Percentiles rank a stretch among this genome's conserved stretches.
These are phyloP conservation scores for Hypomontagnella submonticulosa DNA, from an alignment of 495 filamentous ascomycete genomes.

Conservation along the genomic window DNA sequence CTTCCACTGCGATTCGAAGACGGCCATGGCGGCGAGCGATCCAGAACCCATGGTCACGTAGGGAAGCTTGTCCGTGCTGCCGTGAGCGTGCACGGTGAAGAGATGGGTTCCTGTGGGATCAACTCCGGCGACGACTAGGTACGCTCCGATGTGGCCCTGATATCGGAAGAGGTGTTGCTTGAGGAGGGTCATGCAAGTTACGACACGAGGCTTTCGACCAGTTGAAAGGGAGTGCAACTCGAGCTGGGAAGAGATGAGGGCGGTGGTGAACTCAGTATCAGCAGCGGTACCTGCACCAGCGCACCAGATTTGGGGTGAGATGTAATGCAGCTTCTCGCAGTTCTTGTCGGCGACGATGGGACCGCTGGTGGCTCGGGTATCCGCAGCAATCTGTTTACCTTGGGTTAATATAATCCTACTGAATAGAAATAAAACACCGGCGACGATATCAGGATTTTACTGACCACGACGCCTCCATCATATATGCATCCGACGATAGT, in stretches of 20 bases:
- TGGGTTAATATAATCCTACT: slow-evolving; percentile 13
- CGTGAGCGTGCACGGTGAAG: slow-evolving; percentile 98
- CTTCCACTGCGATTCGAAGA: slow-evolving; percentile 98
- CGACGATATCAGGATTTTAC: slow-evolving; percentile 41
- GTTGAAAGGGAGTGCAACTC: slow-evolving; percentile 96
- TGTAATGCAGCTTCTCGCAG: slow-evolving; percentile 99
- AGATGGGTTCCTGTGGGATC: slow-evolving; percentile 96
- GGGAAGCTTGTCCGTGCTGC: slow-evolving; percentile 97
- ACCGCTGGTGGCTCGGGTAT: slow-evolving; percentile 96
- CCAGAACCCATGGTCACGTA: slow-evolving; percentile 99
- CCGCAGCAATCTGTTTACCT: slow-evolving; percentile 82
- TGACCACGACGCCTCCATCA: slow-evolving; percentile 93
- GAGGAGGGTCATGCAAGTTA: slow-evolving; percentile 99
- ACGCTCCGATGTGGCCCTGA: slow-evolving; percentile 97
- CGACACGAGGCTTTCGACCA: slow-evolving; percentile 94
- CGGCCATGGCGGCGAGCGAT: slow-evolving; percentile 94
- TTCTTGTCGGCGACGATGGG: slow-evolving; percentile 99
- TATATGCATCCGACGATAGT: slow-evolving; percentile 99
- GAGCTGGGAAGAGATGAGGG: slow-evolving; percentile 97
- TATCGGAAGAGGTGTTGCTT: slow-evolving; percentile 99
- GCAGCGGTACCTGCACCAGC: slow-evolving; percentile 97
- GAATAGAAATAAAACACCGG: background rate
- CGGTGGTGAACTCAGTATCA: slow-evolving; percentile 99
- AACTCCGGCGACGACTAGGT: slow-evolving; percentile 96
- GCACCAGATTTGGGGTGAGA: slow-evolving; percentile 99